Base-by-base conservation (phyloP, 1,139 yeast genomes). In the Zygosaccharomyces sapae region DNA sequence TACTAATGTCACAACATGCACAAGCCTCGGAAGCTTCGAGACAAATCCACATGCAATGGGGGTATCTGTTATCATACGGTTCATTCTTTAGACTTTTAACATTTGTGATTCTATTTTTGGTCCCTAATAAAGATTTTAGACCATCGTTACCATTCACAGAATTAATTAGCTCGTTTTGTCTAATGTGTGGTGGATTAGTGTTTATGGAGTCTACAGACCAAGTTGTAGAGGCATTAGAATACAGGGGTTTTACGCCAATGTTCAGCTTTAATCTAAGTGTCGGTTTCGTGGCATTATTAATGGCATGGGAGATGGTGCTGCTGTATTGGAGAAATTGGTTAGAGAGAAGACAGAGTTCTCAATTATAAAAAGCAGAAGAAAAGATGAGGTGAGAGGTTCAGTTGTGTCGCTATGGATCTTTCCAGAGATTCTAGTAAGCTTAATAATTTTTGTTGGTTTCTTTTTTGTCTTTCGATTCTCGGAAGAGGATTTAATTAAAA, bases 161-260 rank as follows among this genome's bases (percentile, higher is more conserved):
- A 68, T 70, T 90, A 44, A 63, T 92, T 33, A 80, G 83, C 0
- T 73, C 90, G 24, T 90, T 90, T 70, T 77, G 89, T 51, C 74
- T 92, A 54, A 66, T 92, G 22, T 77, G 89, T 54, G 98, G 98
- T 38, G 98, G 98, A 4, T 66, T 86, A 55, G 83, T 92, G 22
- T 92, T 92, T 64, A 88, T 90, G 90, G 89, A 88, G 67, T 83
- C 94, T 49, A 86, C 95, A 43, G 89, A 86, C 59, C 94, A 94
- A 54, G 79, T 88, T 5, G 80, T 92, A 25, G 80, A 79, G 55
- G 88, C 89, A 16, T 74, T 90, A 70, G 92, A 90, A 57, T 90
- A 83, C 67, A 76, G 90, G 61, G 96, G 96, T 1, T 75, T 81
- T 51, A 88, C 94, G 33, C 74, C 86, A 46, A 90, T 92, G 97